phyloP scores from a whole-genome alignment of 192 early-diverging fungal genomes.

The Diversispora eburnea region DNA sequence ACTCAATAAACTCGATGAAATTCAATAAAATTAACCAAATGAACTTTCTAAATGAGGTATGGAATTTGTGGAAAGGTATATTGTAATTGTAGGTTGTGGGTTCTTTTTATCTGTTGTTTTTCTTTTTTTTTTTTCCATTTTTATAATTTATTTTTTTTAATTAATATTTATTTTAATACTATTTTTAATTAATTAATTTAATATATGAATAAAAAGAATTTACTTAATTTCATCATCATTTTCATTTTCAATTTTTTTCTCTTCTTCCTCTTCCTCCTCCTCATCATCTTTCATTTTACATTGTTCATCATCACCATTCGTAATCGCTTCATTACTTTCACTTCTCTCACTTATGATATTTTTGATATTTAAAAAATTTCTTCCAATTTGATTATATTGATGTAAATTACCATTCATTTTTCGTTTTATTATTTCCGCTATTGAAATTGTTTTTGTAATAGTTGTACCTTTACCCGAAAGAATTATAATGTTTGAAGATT shows the following conservation, averaged over 20 bases:
- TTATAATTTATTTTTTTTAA: too few species aligned
- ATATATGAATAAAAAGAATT: background rate
- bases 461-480: constrained; percentile 39
- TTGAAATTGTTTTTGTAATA: constrained; percentile 61
- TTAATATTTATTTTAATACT: too few species aligned
- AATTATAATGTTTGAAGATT: background rate
- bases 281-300: background rate
- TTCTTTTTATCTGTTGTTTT: background rate
- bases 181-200: background rate
- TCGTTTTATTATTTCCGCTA: constrained; percentile 66
- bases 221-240: background rate
- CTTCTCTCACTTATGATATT: background rate
- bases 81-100: background rate
- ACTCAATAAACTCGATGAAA: background rate
- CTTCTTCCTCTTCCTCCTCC: background rate
- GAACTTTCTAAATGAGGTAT: background rate
- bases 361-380: background rate
- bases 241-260: background rate
- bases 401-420: constrained; percentile 46
- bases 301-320: background rate
- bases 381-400: constrained; percentile 55
- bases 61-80: background rate
- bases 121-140: too few species aligned
- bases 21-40: background rate
- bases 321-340: background rate